Base-by-base conservation (phyloP, 192 early-diverging fungal genomes). In the Backusella liffmaniae region DNA sequence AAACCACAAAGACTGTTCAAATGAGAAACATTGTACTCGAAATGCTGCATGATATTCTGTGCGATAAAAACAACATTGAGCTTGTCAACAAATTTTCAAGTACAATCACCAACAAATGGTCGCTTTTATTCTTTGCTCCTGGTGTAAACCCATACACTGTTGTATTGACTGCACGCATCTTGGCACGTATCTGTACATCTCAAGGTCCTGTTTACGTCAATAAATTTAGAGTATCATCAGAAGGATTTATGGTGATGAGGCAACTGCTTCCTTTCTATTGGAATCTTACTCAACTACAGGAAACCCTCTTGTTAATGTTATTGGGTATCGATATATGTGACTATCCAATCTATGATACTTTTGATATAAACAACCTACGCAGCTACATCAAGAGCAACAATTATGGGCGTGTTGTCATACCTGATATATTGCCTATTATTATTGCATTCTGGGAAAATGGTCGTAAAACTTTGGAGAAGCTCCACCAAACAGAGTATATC, bases 21-120 rank as follows among this genome's bases (percentile, higher is more conserved):
- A 80, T 80, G 79, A 66, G 79, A 36, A 80, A 77, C 42, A 80
- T 82, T 35, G 80, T 92, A 16, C 81, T 92, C 79, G 88, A 90
- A 67, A 92, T 91, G 89, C 74, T 92, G 10, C 81, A 89, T 30
- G 86, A 92, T 21, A 89, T 92, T 7, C 66, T 92, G 3, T 85
- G 86, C 41, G 86, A 90, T 35, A 76, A 80, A 29, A 86, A 85
- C 42, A 74, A 79, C 18, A 79, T 80, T 16, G 82, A 84, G 44
- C 34, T 70, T 34, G 84, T 87, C 2, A 80, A 82, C 67, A 88
- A 89, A 69, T 88, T 92, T 72, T 70, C 89, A 9, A 74, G 71
- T 1, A 86, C 85, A 0, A 86, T 92, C 16, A 89, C 90, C 13
- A 88, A 84, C 78, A 87, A 88, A 78, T 92, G 91, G 91, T 83